These are phyloP conservation scores for Candida albicans DNA, from an alignment of 1,139 yeast genomes.

Conservation along the genomic window DNA sequence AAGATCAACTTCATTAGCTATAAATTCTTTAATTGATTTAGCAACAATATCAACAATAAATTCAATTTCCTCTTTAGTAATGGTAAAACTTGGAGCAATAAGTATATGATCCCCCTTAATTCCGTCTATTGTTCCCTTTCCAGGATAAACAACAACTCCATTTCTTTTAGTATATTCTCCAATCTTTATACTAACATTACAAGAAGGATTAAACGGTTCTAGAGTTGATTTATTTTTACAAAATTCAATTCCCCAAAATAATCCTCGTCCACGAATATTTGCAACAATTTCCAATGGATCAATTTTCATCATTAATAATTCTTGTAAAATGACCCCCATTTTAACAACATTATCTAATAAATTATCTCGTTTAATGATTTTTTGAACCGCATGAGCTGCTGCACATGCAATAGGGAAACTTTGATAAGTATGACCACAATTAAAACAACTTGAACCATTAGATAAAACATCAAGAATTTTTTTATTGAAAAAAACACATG, in stretches of 20 bases:
- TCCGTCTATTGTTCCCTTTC: conserved; percentile 36
- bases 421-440: conserved; percentile 21
- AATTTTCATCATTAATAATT: conserved; percentile 23
- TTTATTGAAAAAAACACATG: conserved; percentile 17
- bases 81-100: conserved; percentile 51
- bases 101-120: conserved; percentile 48
- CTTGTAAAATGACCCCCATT: conserved; percentile 15
- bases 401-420: conserved; percentile 19
- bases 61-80: conserved; percentile 48
- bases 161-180: conserved; percentile 37
- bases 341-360: conserved; percentile 16
- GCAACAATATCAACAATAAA: conserved; percentile 7
- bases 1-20: background rate
- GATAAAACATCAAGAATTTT: conserved; percentile 16
- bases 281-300: conserved; percentile 43
- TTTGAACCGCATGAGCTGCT: conserved; percentile 19
- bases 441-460: conserved; percentile 15
- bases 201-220: conserved; percentile 40
- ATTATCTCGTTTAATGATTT: conserved; percentile 15
- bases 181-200: conserved; percentile 34
- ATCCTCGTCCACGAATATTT: conserved; percentile 62
- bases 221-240: conserved; percentile 52
- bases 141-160: conserved; percentile 47
- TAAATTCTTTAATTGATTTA: conserved; percentile 2
- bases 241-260: conserved; percentile 60